These are phyloP conservation scores for Colletotrichum sublineola DNA, from an alignment of 2,329 filamentous ascomycete genomes.

Conservation along the genomic window DNA sequence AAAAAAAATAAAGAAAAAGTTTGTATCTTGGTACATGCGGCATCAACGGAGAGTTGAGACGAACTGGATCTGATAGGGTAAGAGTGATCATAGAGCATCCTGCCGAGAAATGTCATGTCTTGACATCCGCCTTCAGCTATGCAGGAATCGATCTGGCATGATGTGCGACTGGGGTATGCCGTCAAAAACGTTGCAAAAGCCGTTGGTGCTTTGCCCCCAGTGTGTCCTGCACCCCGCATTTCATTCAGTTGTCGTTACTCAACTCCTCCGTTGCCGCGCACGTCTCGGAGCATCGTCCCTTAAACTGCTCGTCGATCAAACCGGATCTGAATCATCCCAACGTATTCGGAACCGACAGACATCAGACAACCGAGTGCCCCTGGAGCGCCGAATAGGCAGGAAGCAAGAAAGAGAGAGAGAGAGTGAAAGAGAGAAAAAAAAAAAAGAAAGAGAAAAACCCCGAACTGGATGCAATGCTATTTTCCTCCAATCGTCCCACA, in stretches of 20 bases:
- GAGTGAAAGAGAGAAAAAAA: neutral
- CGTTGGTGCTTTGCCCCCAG: conserved; percentile 1
- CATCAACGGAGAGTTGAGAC: conserved; percentile 35
- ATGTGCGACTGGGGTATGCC: conserved; percentile 29
- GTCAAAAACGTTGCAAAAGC: conserved; percentile 1
- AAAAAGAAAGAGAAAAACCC: conserved; percentile 6
- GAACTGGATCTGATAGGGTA: conserved; percentile 33
- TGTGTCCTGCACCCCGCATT: conserved; percentile 36
- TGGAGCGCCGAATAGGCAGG: conserved; percentile 1
- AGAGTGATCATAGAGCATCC: conserved; percentile 12
- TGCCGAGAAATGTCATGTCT: conserved; percentile 4
- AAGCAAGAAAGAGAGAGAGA: neutral
- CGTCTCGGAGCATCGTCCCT: conserved; percentile 26
- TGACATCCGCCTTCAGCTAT: conserved; percentile 19
- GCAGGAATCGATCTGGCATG: conserved; percentile 41
- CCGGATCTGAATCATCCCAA: conserved; percentile 40
- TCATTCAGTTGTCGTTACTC: conserved; percentile 21
- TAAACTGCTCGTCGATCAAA: conserved; percentile 36
- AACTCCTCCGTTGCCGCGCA: conserved; percentile 8
- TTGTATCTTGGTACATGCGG: conserved; percentile 7
- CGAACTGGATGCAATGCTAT: conserved; percentile 24
- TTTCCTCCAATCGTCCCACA: conserved; percentile 6
- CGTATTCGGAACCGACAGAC: conserved; percentile 36
- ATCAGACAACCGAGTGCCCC: conserved; percentile 40
- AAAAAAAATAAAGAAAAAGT: neutral